Percentiles rank a stretch among this genome's conserved stretches.
Evolutionary conservation across 306 rosid genomes (phyloP).

Genomic region (Quercus aquifolioides): DNA sequence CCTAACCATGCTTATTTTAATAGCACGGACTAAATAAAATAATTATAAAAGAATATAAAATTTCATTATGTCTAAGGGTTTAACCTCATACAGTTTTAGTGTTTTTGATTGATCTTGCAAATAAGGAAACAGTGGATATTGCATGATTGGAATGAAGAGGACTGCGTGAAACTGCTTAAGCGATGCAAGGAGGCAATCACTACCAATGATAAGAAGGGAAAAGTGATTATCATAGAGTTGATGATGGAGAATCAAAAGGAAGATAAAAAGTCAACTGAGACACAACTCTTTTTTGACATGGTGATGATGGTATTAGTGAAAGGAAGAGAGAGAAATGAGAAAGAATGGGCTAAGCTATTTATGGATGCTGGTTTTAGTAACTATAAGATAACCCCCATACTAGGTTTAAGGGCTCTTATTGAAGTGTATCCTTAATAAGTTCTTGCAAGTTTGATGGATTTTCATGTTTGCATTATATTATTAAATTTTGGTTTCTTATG

Average conservation of each 20-base stretch:
- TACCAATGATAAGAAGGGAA: constrained; percentile 14
- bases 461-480: no score
- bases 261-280: background rate
- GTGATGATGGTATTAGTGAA: constrained; percentile 7
- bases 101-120: no score
- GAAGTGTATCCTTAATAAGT: constrained; percentile 14
- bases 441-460: no score
- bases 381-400: constrained; percentile 9
- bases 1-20: no score
- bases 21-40: no score
- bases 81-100: no score
- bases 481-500: no score
- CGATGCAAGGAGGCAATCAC: constrained; percentile 25
- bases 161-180: constrained; percentile 16
- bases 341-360: constrained; percentile 17
- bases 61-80: no score
- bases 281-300: constrained; percentile 23
- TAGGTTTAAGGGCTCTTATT: constrained; percentile 20
- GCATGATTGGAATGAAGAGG: constrained; percentile 36
- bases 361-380: constrained; percentile 11
- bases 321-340: constrained; percentile 20
- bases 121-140: constrained; percentile 22
- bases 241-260: background rate
- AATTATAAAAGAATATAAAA: no score
- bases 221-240: constrained; percentile 24